phyloP scores from a whole-genome alignment of 2,329 filamentous ascomycete genomes.

The Xylogone sp. region DNA sequence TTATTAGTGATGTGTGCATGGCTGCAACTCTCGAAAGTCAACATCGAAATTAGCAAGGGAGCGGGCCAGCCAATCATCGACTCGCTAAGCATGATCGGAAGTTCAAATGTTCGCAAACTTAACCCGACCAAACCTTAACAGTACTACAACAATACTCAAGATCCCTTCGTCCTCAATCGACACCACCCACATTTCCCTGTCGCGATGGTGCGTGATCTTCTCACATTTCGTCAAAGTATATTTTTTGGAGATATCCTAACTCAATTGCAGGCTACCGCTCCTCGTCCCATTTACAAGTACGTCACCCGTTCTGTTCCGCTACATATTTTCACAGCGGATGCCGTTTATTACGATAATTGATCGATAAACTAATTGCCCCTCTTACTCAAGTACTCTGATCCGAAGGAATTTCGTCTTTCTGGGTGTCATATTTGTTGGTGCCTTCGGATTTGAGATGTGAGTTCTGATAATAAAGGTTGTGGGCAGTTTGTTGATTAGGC shows the following conservation, averaged over 20 bases:
- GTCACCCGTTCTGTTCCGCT: conserved; percentile 14
- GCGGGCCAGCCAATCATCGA: conserved; percentile 13
- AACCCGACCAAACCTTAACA: conserved; percentile 16
- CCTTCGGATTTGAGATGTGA: conserved; percentile 93
- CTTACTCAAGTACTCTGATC: conserved; percentile 66
- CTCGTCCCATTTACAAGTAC: conserved; percentile 28
- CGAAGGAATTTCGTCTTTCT: conserved; percentile 87
- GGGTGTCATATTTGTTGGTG: conserved; percentile 76
- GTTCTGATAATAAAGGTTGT: conserved; percentile 30
- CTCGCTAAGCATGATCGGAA: conserved; percentile 9
- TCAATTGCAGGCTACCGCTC: conserved; percentile 24
- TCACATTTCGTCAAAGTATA: background rate
- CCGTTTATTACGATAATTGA: background rate
- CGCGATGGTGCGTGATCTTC: conserved; percentile 23
- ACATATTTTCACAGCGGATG: background rate
- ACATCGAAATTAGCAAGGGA: background rate
- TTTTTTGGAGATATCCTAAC: too few relatives aligned
- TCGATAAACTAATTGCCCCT: conserved; percentile 9
- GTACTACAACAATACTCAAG: conserved; percentile 10
- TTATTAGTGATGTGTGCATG: background rate
- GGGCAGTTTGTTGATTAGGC: conserved; percentile 7
- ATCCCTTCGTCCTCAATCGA: conserved; percentile 6
- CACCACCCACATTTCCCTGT: conserved; percentile 6
- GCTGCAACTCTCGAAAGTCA: background rate
- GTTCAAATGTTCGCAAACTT: conserved; percentile 9